Base-by-base conservation (phyloP, 768 basidiomycete species). In the Lentinula detonsa region DNA sequence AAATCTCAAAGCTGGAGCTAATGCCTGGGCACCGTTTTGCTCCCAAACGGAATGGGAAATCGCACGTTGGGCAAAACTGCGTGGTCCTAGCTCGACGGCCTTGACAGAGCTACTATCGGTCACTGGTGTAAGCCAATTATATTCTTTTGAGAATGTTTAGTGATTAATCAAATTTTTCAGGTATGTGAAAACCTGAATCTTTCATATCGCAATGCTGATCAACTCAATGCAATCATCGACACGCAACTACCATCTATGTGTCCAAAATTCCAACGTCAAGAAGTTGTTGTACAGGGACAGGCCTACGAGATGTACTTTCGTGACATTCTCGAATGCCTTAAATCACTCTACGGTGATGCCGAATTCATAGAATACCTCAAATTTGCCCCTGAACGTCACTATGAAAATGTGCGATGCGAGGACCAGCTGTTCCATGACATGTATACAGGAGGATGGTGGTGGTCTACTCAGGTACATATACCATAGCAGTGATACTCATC, bases 371-470 rank as follows among this genome's bases (percentile, higher is more conserved):
- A 46, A 21, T 46, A 46, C n/a, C 21, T 46, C 15, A n/a, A 21
- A 7, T 16, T 46, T 16, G 45, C 45, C 8, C 45, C 45, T 0
- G 45, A 46, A 21, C 45, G 45, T 3, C 45, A 46, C 45, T 46
- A 16, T 21, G 45, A 46, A 3, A 46, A 7, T 16, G 45, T 7
- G 6, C 1, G 15, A 8, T 13, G 37, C 13, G 7, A 7, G 7
- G 21, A 10, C 7, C 13, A 7, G 7, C 45, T 46, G 10, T 46
- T 8, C n/a, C 45, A 46, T 46, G 45, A 46, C 15, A 46, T 46
- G 45, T 18, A 46, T 15, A 46, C 45, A 1, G n/a, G 13, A 21
- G 21, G 67, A 48, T 75, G 74, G 74, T 74, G 72, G 74, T 75
- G 72, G 73, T 31, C 42, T 8, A 46, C 45, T 13, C 45, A 46